A percentile compares a stretch with the other conserved stretches of the same genome.
Conservation (phyloP, 441 rosid species). For the Mallotus japonicus region DNA sequence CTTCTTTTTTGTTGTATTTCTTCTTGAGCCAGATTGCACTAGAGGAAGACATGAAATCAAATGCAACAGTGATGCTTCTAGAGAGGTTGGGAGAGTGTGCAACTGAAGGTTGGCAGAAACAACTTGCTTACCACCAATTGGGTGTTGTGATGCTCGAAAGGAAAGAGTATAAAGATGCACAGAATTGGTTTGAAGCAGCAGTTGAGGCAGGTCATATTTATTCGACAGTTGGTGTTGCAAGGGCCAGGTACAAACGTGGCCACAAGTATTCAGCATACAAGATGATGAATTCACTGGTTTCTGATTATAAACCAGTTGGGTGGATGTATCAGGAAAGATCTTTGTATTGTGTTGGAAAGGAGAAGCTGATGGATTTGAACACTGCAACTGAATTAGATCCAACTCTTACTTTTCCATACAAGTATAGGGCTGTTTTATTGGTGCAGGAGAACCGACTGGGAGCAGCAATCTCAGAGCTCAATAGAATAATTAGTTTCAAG, state of each 20-base stretch:
- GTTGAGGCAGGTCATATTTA: constrained; percentile 72
- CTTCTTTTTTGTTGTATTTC: constrained; percentile 77
- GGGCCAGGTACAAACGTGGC: constrained; percentile 83
- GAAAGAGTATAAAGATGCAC: constrained; percentile 85
- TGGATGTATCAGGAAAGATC: constrained; percentile 98
- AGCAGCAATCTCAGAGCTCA: constrained; percentile 73
- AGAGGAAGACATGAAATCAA: constrained; percentile 84
- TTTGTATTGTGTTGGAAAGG: constrained; percentile 77
- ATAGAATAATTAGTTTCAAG: constrained; percentile 74
- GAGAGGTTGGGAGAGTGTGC: constrained; percentile 86
- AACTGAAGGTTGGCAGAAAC: constrained; percentile 72
- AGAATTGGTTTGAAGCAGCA: constrained; percentile 74
- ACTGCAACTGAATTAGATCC: constrained; percentile 81
- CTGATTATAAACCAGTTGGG: constrained; percentile 58
- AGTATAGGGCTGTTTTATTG: constrained; percentile 66
- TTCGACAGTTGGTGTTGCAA: constrained; percentile 74
- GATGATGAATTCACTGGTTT: constrained; percentile 65
- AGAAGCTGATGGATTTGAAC: constrained; percentile 69
- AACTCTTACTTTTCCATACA: constrained; percentile 84
- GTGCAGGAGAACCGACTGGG: constrained; percentile 64
- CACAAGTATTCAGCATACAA: constrained; percentile 94
- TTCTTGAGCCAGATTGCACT: constrained; percentile 81
- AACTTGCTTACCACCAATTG: constrained; percentile 74
- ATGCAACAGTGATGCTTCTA: constrained; percentile 80
- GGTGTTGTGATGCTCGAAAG: constrained; percentile 93